These are phyloP conservation scores for Kurtzmaniella quercitrusa DNA, from an alignment of 1,139 yeast genomes.

Conservation along the genomic window DNA sequence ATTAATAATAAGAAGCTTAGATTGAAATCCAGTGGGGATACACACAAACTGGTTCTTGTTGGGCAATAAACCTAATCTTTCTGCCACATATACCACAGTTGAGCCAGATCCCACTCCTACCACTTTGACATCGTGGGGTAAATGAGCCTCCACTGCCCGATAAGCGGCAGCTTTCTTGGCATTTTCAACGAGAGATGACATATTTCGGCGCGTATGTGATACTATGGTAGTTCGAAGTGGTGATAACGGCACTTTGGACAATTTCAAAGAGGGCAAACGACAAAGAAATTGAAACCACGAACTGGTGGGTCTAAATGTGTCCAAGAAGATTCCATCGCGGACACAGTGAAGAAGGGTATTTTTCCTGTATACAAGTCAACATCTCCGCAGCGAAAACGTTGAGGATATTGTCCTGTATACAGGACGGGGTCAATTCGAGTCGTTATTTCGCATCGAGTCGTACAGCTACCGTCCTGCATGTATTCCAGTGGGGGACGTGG, in stretches of 20 bases:
- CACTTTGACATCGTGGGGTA: constrained; percentile 65
- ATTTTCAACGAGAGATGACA: constrained; percentile 41
- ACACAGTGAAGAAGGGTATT: too few species aligned
- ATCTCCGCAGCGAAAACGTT: too few species aligned
- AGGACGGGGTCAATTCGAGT: too few species aligned
- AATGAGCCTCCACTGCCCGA: constrained; percentile 86
- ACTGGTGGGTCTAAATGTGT: too few species aligned
- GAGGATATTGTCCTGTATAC: too few species aligned
- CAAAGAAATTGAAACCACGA: too few species aligned
- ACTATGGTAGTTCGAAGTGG: background rate
- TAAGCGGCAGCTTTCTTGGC: constrained; percentile 88
- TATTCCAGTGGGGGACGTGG: too few species aligned
- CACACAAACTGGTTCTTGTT: constrained; percentile 63
- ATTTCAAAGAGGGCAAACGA: too few species aligned
- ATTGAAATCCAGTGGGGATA: constrained; percentile 96
- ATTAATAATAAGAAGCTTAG: constrained; percentile 76
- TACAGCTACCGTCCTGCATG: too few species aligned
- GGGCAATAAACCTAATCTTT: constrained; percentile 72
- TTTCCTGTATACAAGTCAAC: too few species aligned
- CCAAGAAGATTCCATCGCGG: too few species aligned
- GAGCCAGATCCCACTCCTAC: constrained; percentile 97
- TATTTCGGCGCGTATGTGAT: background rate
- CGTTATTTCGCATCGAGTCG: too few species aligned
- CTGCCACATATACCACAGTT: constrained; percentile 94
- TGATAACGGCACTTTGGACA: background rate